Evolutionary conservation across 768 basidiomycete species (phyloP), one percentile per base, ranked within the genome.

Genomic region (Trametes coccinea): DNA sequence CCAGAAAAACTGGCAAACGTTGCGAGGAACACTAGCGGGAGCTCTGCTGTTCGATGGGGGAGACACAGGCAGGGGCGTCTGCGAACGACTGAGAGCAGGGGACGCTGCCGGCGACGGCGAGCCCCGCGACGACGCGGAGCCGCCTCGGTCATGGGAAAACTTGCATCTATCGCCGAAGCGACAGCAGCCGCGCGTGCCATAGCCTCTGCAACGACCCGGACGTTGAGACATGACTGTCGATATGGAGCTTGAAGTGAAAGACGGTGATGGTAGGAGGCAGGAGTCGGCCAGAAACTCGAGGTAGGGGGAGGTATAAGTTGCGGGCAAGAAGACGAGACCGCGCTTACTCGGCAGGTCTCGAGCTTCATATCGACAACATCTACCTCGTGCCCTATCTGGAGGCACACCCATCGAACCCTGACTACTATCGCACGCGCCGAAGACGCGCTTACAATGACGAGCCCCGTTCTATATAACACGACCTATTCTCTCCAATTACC

Each of bases 1-100:
- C 72, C 71, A 74, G 61, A 59, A 75, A 44, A 69, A 70, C 5
- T 56, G 37, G 60, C 74, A 75, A 3, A 68, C 48, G n/a, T 69
- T 69, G 17, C 59, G 59, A 1, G 73, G 72, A 14, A 60, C 51
- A 43, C 53, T 48, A n/a, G 16, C 22, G 8, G 27, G 48, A 17
- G 17, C 11, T n/a, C 47, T 49, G 9, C 14, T 29, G 30, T 16
- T 22, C 4, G 60, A 27, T n/a, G 49, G 9, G 7, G 53, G 53
- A 40, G 34, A 30, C 16, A 9, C 47, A 22, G 60, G 53, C 11
- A 17, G 3, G 2, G 60, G 60, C 7, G 59, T 55, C 8, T 55
- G 53, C 13, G 47, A 55, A 6, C 53, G 59, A 34, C 53, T 60
- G 6, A 53, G 53, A 34, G 45, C 22, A 4, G 63, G 48, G 2